Base-by-base conservation (phyloP, 257 asterid genomes). In the Plectranthus barbatus region DNA sequence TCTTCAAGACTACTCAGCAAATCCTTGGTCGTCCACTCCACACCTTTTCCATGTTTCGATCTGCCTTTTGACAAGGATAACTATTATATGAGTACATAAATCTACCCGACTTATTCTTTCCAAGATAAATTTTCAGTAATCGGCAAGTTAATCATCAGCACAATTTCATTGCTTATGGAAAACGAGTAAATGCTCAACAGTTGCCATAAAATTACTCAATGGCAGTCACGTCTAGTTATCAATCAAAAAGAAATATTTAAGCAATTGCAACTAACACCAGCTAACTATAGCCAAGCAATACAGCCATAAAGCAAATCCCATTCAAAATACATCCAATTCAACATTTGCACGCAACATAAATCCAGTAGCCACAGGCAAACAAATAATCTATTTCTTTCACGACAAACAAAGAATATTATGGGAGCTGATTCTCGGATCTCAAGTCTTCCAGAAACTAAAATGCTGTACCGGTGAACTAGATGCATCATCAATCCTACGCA, bases 21-120 rank as follows among this genome's bases (percentile, higher is more conserved):
- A 81, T 93, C 99, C 77, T 90, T 84, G 66, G 72, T 40, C 17
- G 97, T 90, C 99, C 99, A 93, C 50, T 90, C 97, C 67, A 90
- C 94, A 52, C 83, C 66, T 80, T 81, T 84, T 51, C 94, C 99
- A 74, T 79, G 95, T 90, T 90, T 93, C 90, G 97, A 81, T 90
- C 99, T 90, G 96, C 99, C 99, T 93, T 90, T 90, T 83, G 95
- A 82, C 81, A 87, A 85, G 81, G 88, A 85, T 66, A 83, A 70
- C 68, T 77, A 72, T 81, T 81, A 78, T 80, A 76, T 63, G 72
- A 80, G 80, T 55, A 53, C 58, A 72, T 46, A 76, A 52, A 52
- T 64, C 24, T 4, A 64, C 45, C 63, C 6, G 68, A 36, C 39
- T 45, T 47, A 53, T 19, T 55, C 47, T 73, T 47, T 26, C 50